A percentile compares a stretch with the other conserved stretches of the same genome.
Evolutionary conservation across 257 asterid genomes (phyloP).

Genomic region (Jacaranda mimosifolia): DNA sequence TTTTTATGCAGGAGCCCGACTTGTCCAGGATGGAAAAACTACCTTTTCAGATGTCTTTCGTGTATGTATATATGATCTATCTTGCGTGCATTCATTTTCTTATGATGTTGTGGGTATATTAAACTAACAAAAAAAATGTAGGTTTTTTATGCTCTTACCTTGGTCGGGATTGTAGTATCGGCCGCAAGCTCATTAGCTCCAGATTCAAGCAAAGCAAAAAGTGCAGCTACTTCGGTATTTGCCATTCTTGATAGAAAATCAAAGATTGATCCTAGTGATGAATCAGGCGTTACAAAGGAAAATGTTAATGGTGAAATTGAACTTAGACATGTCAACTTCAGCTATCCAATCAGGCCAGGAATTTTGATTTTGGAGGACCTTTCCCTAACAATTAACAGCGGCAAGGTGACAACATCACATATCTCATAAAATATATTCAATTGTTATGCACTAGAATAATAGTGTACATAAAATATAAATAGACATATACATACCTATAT

Average conservation of each 20-base stretch:
- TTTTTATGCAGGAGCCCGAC: slow-evolving; percentile 74
- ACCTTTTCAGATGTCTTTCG: slow-evolving; percentile 61
- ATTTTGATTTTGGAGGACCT: slow-evolving; percentile 60
- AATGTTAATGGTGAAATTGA: slow-evolving; percentile 63
- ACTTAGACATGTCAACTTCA: slow-evolving; percentile 56
- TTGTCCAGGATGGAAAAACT: slow-evolving; percentile 62
- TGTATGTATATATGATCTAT: slow-evolving; percentile 41
- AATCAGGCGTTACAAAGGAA: slow-evolving; percentile 58
- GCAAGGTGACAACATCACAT: slow-evolving; percentile 54
- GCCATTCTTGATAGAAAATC: slow-evolving; percentile 29
- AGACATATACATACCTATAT: too few relatives aligned
- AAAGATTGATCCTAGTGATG: slow-evolving; percentile 65
- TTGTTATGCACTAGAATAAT: not conserved
- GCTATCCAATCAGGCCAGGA: slow-evolving; percentile 71
- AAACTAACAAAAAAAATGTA: slow-evolving; percentile 26
- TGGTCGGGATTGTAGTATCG: slow-evolving; percentile 63
- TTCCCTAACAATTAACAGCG: slow-evolving; percentile 52
- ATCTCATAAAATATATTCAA: not conserved
- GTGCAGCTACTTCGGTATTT: too few relatives aligned
- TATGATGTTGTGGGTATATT: not conserved
- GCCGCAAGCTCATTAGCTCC: not conserved
- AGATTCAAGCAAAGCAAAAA: too few relatives aligned
- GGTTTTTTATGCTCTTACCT: slow-evolving; percentile 73
- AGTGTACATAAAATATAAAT: too few relatives aligned
- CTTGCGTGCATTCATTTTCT: not conserved